Evolutionary conservation across 345 rosid species (phyloP), one percentile per base, ranked within the genome.

Genomic region (Corchorus olitorius): DNA sequence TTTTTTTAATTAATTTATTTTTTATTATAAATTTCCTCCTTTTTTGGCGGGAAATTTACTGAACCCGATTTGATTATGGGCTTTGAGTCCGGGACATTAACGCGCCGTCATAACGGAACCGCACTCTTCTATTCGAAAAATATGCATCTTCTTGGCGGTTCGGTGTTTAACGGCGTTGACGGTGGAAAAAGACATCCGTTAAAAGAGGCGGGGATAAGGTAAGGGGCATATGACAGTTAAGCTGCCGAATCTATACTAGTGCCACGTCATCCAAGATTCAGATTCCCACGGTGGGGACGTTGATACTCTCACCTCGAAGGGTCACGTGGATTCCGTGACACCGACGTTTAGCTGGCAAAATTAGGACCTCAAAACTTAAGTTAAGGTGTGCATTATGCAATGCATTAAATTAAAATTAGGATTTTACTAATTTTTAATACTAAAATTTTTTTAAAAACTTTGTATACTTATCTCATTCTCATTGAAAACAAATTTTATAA

Each of bases 41-140:
- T 0, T 39, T 76, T 80, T 80, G 82, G 88, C 88, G 87, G 85
- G 90, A 83, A 76, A 7, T 11, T 72, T 58, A 13, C 76, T 83
- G 37, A 78, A 79, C n/a, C 65, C 77, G 43, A 71, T 5, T 80
- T 65, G 2, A 75, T 41, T 46, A 15, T 33, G 52, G 66, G 41
- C 54, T 69, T 83, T 6, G 27, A 41, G 76, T 79, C 85, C 86
- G 86, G 34, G 14, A 41, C 13, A 0, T 34, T 46, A 37, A 55
- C 72, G 11, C 22, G 73, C 34, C 70, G 74, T 79, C 19, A 76
- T 53, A 61, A 53, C 80, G 75, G 41, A 37, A 9, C 8, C 12
- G 11, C 0, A 68, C 13, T 1, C 8, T 49, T 48, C 48, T 7
- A 8, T 45, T 45, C 0, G 39, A 64, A 22, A 5, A 0, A 0